Evolutionary conservation across 148 eudicot genomes (phyloP).

Genomic region (Vaccinium darrowii): DNA sequence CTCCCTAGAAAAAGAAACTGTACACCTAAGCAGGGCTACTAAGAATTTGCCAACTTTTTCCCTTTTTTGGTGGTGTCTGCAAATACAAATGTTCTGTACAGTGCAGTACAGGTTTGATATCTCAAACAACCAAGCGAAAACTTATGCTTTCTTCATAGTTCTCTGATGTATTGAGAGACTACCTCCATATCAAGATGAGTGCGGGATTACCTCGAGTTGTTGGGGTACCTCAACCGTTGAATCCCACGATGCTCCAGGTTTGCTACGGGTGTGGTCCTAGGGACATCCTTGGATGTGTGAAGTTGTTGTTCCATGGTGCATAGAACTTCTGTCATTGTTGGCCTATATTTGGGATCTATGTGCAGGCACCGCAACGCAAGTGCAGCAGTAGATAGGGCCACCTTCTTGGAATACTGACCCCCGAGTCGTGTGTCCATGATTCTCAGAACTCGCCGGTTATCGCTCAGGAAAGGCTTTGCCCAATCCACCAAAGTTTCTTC

Average conservation of each 20-base stretch:
- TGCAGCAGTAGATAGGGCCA: constrained; percentile 41
- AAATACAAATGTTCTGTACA: not conserved
- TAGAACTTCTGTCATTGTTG: constrained; percentile 40
- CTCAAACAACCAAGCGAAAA: not conserved
- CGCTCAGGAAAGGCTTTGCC: constrained; percentile 46
- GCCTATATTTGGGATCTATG: constrained; percentile 40
- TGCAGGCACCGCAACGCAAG: constrained; percentile 44
- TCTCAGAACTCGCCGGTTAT: constrained; percentile 39
- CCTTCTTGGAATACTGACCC: constrained; percentile 60
- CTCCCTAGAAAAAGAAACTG: not conserved
- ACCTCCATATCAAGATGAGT: not conserved
- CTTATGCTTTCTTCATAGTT: constrained; percentile 8
- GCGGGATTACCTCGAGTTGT: not conserved
- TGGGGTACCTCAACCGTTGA: not conserved
- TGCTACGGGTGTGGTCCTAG: constrained; percentile 7
- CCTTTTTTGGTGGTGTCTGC: not conserved
- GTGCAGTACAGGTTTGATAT: not conserved
- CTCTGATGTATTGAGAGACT: not conserved
- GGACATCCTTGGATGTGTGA: constrained; percentile 21
- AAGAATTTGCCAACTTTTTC: not conserved
- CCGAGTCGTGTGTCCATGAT: constrained; percentile 52
- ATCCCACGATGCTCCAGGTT: not conserved
- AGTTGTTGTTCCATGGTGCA: constrained; percentile 34
- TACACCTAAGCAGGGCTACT: not conserved
- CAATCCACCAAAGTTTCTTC: constrained; percentile 49